Conservation (phyloP, 345 rosid genomes). For the Citrus medica region DNA sequence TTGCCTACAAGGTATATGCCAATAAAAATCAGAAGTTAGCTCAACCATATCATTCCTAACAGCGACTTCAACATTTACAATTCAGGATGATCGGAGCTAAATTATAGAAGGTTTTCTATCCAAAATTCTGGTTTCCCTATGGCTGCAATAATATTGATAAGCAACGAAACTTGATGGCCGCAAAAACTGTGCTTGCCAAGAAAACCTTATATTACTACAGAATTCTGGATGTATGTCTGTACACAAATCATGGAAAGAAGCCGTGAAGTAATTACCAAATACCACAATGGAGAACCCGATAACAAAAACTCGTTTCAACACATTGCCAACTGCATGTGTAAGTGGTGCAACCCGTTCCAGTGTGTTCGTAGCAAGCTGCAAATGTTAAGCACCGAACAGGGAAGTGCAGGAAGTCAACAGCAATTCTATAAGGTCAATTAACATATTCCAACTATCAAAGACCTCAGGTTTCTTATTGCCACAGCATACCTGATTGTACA, state of each 20-base stretch:
- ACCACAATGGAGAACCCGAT: conserved; percentile 50
- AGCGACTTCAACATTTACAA: background rate
- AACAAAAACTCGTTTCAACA: conserved; percentile 47
- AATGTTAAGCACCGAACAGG: conserved; percentile 6
- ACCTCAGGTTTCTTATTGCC: background rate
- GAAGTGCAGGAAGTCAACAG: background rate
- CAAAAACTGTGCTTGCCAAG: background rate
- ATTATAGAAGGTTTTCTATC: background rate
- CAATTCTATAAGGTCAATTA: background rate
- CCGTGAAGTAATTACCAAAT: conserved; percentile 31
- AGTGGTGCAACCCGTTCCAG: conserved; percentile 52
- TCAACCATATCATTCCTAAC: background rate
- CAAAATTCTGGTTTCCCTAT: background rate
- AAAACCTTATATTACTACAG: background rate
- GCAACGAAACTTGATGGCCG: background rate
- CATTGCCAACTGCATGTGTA: conserved; percentile 57
- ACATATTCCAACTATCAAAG: background rate
- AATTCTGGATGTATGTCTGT: background rate
- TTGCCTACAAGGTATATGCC: conserved; percentile 30
- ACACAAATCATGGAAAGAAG: background rate
- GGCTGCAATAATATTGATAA: background rate
- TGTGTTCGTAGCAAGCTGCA: conserved; percentile 51
- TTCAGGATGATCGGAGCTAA: background rate
- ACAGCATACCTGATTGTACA: conserved; percentile 42
- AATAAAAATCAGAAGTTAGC: background rate